Conservation (phyloP, 371 early-diverging fungal species). For the Circinella minor region DNA sequence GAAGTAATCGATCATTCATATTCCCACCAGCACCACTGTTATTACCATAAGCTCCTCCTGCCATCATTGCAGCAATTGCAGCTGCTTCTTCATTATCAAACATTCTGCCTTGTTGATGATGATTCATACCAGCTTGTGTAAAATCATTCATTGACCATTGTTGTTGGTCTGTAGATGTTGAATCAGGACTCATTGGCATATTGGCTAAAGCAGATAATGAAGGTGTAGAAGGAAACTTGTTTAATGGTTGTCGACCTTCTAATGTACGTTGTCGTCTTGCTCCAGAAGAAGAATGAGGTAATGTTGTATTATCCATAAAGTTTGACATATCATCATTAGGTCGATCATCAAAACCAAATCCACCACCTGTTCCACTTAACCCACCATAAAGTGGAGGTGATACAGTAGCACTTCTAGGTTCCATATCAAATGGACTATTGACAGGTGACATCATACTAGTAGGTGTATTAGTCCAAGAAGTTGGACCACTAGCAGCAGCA, state of each 20-base stretch:
- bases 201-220: constrained; percentile 15
- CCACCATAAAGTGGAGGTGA: constrained; percentile 17
- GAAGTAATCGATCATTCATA: constrained; percentile 33
- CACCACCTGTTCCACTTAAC: constrained; percentile 19
- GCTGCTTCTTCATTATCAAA: background rate
- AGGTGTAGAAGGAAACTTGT: constrained; percentile 25
- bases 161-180: background rate
- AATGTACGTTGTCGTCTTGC: constrained; percentile 18
- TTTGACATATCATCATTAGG: constrained; percentile 10
- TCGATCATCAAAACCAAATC: constrained; percentile 26
- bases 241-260: constrained; percentile 15
- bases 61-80: background rate
- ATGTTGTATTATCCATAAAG: constrained; percentile 10
- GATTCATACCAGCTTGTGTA: background rate
- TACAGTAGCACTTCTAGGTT: constrained; percentile 10
- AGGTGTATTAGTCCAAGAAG: constrained; percentile 28
- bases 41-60: background rate
- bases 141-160: constrained; percentile 10
- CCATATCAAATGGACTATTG: constrained; percentile 23
- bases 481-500: constrained; percentile 16
- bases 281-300: background rate
- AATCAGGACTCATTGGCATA: constrained; percentile 15
- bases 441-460: constrained; percentile 24
- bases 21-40: background rate
- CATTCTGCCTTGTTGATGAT: constrained; percentile 1